A percentile compares a stretch with the other conserved stretches of the same genome.
phyloP scores from a whole-genome alignment of 257 asterid species.

The Solanum stenotomum region DNA sequence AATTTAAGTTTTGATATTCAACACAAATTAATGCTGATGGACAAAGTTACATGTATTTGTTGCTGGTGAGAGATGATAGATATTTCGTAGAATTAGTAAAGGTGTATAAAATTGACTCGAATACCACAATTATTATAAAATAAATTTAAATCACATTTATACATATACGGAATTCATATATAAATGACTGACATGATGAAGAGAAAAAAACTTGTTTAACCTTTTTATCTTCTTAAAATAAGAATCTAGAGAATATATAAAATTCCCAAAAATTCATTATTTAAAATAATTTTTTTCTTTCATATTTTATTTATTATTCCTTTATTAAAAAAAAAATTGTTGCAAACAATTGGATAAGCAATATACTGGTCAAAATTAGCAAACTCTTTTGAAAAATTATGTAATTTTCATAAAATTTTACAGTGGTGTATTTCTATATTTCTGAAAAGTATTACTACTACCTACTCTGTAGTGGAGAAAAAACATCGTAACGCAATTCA shows the following conservation, averaged over 20 bases:
- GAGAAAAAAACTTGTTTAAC: neutral
- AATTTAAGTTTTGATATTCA: neutral
- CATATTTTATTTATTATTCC: neutral
- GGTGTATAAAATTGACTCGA: fast-evolving
- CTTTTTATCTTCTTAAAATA: neutral
- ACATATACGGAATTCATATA: no score
- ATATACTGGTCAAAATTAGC: neutral
- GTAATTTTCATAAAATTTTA: neutral
- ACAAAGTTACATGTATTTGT: no score
- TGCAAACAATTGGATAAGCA: neutral
- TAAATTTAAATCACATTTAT: no score
- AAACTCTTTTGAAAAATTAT: neutral
- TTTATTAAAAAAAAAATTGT: no score
- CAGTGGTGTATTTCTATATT: neutral
- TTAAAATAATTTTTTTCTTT: neutral
- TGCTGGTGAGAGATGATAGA: no score
- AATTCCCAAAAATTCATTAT: neutral
- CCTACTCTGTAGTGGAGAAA: neutral
- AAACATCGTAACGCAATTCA: neutral
- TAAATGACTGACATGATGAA: neutral
- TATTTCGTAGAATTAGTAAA: no score
- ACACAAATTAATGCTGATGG: neutral
- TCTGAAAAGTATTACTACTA: neutral
- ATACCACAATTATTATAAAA: no score
- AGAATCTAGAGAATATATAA: neutral